Evolutionary conservation across 306 rosid species (phyloP).

Genomic region (Mimosa pudica): DNA sequence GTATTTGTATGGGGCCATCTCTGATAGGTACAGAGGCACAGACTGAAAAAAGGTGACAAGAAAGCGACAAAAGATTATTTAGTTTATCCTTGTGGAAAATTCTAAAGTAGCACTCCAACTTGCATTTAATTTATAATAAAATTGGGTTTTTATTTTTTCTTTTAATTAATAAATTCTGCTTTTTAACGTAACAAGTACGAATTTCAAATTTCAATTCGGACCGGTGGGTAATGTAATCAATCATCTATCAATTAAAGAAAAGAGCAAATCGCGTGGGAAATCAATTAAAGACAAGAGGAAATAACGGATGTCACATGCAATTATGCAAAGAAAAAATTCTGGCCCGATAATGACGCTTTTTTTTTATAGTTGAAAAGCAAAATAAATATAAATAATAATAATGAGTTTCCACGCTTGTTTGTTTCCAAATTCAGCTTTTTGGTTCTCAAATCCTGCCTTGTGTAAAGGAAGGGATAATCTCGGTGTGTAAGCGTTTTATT

Average conservation of each 20-base stretch:
- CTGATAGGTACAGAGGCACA: slow-evolving; percentile 90
- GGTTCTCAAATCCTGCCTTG: not conserved
- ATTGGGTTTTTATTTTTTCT: not conserved
- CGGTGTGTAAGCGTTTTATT: not conserved
- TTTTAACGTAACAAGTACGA: not conserved
- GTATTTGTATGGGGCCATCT: slow-evolving; percentile 88
- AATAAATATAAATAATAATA: not conserved
- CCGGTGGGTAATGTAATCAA: slow-evolving; percentile 7
- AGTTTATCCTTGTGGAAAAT: not conserved
- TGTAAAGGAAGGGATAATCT: slow-evolving; percentile 6
- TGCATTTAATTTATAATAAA: not conserved
- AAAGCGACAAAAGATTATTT: not conserved
- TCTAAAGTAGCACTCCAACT: not conserved
- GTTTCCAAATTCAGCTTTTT: slow-evolving; percentile 17
- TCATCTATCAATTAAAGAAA: not conserved
- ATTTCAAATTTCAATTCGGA: slow-evolving; percentile 20
- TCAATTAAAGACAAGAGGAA: not conserved
- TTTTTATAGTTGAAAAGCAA: not conserved
- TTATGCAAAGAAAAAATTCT: slow-evolving; percentile 41
- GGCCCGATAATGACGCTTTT: slow-evolving; percentile 32
- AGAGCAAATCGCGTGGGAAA: slow-evolving; percentile 1
- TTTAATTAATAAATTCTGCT: too few species aligned
- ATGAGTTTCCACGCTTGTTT: not conserved
- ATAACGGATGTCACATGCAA: slow-evolving; percentile 29
- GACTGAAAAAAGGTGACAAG: slow-evolving; percentile 44